Base-by-base conservation (phyloP, 1,284 basidiomycete species). In the Moesziomyces globuligerus region DNA sequence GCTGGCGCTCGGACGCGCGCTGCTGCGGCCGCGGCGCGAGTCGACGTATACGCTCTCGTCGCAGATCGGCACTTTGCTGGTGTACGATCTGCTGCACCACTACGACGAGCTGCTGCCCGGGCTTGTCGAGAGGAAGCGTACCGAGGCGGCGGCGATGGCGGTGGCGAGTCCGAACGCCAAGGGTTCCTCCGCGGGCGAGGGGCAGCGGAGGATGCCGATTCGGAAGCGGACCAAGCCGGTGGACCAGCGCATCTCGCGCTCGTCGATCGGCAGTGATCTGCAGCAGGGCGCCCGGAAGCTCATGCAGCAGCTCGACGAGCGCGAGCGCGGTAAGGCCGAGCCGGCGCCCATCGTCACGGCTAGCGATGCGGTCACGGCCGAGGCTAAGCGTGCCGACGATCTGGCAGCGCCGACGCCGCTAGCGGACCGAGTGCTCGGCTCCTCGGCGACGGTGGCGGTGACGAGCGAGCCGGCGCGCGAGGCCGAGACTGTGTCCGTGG, bases 191-290 rank as follows among this genome's bases (percentile, higher is more conserved):
- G 24, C 36, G 2, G 28, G 26, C 8, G n/a, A n/a, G n/a, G 59
- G 55, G 6, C 50, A 60, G 45, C 61, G 92, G 45, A 89, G 88
- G 58, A 86, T 90, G 50, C 93, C 92, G 6, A 81, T 89, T 21
- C 87, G 93, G 41, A 95, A 94, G 80, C 90, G 92, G 48, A 95
- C 94, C 1, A 90, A 90, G 0, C 90, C 90, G 0, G 86, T 96
- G 41, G 94, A 97, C 83, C 90, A 94, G 88, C 53, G 80, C 3
- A 74, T 78, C 32, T 72, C 71, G 21, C 62, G 80, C 9, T 72
- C 65, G 20, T 60, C 64, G 15, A 69, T 80, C 11, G 59, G 57
- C 7, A 54, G 49, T 11, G 65, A 65, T 29, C 37, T 64, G 18
- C 67, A 66, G 26, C 54, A 69, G 24, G 70, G 66, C 18, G 54